Conservation (phyloP, 2,329 filamentous ascomycete species). For the Peltaster fructicola region DNA sequence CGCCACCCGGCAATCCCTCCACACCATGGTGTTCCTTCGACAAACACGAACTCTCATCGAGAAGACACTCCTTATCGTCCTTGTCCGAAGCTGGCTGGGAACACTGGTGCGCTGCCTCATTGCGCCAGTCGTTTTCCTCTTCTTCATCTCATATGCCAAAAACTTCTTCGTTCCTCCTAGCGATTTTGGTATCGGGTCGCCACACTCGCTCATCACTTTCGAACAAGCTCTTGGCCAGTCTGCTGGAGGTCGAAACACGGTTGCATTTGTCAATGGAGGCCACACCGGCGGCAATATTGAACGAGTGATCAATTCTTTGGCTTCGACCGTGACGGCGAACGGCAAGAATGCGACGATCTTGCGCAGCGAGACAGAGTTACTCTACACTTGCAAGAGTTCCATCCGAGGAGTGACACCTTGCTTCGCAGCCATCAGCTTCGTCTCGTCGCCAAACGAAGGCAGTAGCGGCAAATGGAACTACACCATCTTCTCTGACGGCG, state of each 20-base stretch:
- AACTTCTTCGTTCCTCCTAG: slow-evolving; percentile 71
- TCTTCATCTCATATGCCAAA: slow-evolving; percentile 47
- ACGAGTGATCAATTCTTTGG: slow-evolving; percentile 46
- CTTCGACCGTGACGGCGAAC: slow-evolving; percentile 36
- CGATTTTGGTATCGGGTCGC: slow-evolving; percentile 51
- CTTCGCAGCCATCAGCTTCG: slow-evolving; percentile 58
- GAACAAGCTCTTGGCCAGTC: slow-evolving; percentile 43
- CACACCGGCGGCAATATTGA: slow-evolving; percentile 51
- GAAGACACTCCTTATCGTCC: slow-evolving; percentile 39
- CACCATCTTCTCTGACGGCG: slow-evolving; percentile 58
- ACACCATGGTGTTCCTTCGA: slow-evolving; percentile 14
- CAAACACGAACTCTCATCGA: slow-evolving; percentile 40
- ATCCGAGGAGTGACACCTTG: slow-evolving; percentile 48
- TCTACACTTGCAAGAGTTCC: slow-evolving; percentile 40
- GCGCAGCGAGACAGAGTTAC: slow-evolving; percentile 38
- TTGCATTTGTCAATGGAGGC: slow-evolving; percentile 67
- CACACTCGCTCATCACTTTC: slow-evolving; percentile 45
- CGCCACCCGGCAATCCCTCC: too few relatives aligned
- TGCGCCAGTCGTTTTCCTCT: slow-evolving; percentile 34
- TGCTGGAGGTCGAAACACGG: slow-evolving; percentile 42
- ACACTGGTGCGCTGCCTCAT: slow-evolving; percentile 38
- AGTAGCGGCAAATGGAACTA: slow-evolving; percentile 61
- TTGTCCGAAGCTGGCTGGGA: slow-evolving; percentile 35
- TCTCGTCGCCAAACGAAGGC: slow-evolving; percentile 58
- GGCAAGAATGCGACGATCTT: slow-evolving; percentile 40